phyloP scores from a whole-genome alignment of 495 filamentous ascomycete species.

The Daldinia vernicosa region DNA sequence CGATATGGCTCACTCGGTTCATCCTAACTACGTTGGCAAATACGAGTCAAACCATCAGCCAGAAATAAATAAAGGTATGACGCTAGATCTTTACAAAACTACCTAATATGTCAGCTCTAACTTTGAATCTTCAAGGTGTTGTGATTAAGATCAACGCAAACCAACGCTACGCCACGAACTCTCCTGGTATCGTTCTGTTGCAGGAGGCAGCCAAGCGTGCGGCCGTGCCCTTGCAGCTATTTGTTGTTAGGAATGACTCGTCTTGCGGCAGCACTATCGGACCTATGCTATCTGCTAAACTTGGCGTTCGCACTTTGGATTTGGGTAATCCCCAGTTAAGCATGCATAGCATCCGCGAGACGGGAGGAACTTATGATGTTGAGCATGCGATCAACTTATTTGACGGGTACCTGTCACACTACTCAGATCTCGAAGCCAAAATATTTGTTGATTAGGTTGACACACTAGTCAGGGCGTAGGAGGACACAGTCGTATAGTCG shows the following conservation, averaged over 20 bases:
- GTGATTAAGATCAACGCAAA: conserved; percentile 99
- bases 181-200: conserved; percentile 90
- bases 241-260: conserved; percentile 95
- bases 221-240: conserved; percentile 87
- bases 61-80: conserved; percentile 80
- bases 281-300: conserved; percentile 85
- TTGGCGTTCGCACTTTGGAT: conserved; percentile 89
- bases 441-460: conserved; percentile 75
- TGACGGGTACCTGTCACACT: conserved; percentile 85
- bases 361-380: conserved; percentile 85
- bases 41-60: conserved; percentile 91
- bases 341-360: conserved; percentile 98
- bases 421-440: conserved; percentile 77
- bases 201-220: conserved; percentile 79
- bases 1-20: conserved; percentile 95
- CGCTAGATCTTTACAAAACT: neutral
- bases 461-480: too few relatives aligned
- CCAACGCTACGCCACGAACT: conserved; percentile 93
- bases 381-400: conserved; percentile 88
- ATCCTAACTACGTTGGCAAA: conserved; percentile 92
- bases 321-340: conserved; percentile 94
- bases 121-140: conserved; percentile 61
- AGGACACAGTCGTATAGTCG: too few relatives aligned
- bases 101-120: neutral
- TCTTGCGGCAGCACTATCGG: conserved; percentile 96